Conservation (phyloP, 1,139 yeast species). For the Debaryomycetaceae sp. region DNA sequence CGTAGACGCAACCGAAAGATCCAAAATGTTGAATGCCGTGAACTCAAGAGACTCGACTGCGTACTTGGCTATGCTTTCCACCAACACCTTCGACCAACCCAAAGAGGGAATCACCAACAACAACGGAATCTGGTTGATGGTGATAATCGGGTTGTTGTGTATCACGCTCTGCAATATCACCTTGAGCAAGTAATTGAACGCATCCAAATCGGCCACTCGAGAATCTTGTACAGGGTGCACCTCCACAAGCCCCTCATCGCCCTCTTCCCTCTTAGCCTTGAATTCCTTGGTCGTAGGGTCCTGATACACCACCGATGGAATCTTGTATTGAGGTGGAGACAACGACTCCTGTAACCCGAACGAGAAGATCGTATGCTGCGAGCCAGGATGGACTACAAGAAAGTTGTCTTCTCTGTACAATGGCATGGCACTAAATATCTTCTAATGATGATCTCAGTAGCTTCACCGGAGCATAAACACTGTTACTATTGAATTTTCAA, state of each 20-base stretch:
- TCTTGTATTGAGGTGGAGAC: conserved; percentile 68
- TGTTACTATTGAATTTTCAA: neutral
- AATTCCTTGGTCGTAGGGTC: conserved; percentile 41
- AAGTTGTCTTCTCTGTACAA: conserved; percentile 60
- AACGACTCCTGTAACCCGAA: conserved; percentile 80
- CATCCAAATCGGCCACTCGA: conserved; percentile 61
- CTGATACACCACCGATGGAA: conserved; percentile 73
- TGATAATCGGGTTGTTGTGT: conserved; percentile 46
- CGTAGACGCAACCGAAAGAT: conserved; percentile 65
- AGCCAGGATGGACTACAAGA: conserved; percentile 78
- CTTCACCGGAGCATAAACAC: neutral
- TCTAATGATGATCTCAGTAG: neutral
- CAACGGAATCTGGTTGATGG: conserved; percentile 45
- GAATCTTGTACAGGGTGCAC: conserved; percentile 66
- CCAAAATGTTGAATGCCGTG: conserved; percentile 69
- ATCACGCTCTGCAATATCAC: conserved; percentile 57
- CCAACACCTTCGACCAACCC: conserved; percentile 64
- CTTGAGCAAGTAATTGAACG: conserved; percentile 66
- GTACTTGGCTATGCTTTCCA: conserved; percentile 70
- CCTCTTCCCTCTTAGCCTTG: conserved; percentile 31
- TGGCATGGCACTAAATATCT: conserved; percentile 37
- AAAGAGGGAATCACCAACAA: conserved; percentile 61
- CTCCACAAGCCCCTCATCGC: conserved; percentile 31
- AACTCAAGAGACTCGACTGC: conserved; percentile 71
- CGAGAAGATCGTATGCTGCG: conserved; percentile 67